These are phyloP conservation scores for Coelastrella sp. DNA, from an alignment of 139 green algal species.

Conservation along the genomic window DNA sequence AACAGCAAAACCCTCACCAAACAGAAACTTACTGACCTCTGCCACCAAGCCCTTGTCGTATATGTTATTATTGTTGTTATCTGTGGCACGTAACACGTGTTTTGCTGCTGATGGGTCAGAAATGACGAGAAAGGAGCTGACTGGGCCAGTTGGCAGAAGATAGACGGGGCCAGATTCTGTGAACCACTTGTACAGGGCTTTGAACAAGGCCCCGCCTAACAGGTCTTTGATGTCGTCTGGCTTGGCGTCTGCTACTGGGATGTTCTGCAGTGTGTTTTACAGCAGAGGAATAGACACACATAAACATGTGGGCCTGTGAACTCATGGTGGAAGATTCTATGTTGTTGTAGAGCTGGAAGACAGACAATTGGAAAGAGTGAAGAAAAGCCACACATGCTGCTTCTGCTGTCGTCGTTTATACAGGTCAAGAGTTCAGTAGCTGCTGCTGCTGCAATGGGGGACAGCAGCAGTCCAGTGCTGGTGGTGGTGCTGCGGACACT, in stretches of 20 bases:
- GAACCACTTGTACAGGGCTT: slow-evolving; percentile 86
- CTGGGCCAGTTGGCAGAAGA: slow-evolving; percentile 89
- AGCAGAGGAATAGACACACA: neutral
- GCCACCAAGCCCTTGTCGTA: slow-evolving; percentile 96
- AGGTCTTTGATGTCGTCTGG: slow-evolving; percentile 97
- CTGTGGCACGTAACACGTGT: slow-evolving; percentile 92
- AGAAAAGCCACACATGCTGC: neutral
- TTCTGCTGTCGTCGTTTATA: neutral
- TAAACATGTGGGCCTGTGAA: neutral
- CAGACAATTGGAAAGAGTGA: neutral
- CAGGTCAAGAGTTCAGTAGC: neutral
- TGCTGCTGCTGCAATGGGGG: neutral
- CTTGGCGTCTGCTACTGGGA: slow-evolving; percentile 96
- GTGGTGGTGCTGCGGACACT: neutral
- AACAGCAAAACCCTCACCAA: slow-evolving; percentile 97
- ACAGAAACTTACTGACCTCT: slow-evolving; percentile 93
- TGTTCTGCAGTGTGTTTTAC: slow-evolving; percentile 71
- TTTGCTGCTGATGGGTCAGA: slow-evolving; percentile 93
- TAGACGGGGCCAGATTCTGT: slow-evolving; percentile 95
- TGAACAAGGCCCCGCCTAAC: slow-evolving; percentile 96
- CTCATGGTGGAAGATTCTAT: neutral
- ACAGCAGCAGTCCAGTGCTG: neutral
- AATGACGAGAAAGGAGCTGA: slow-evolving; percentile 92
- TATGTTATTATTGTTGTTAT: slow-evolving; percentile 81
- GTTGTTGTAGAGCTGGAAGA: neutral